phyloP scores from a whole-genome alignment of 768 basidiomycete genomes.

The Kockovaella imperatae region DNA sequence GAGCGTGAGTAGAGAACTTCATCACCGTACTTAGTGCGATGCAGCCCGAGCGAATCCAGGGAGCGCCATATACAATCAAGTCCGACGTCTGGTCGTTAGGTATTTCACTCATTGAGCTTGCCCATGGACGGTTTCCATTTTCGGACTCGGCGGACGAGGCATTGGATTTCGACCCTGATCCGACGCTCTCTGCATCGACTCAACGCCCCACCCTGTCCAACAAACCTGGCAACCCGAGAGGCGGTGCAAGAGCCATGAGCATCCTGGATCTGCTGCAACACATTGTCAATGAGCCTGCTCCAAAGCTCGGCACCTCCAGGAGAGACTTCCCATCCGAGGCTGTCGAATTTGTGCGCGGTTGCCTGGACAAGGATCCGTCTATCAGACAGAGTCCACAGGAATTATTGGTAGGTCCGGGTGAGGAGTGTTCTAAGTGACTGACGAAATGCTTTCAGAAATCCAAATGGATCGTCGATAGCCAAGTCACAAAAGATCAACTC shows the following conservation, averaged over 20 bases:
- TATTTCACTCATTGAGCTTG: constrained; percentile 92
- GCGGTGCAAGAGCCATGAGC: constrained; percentile 95
- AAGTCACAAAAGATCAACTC: constrained; percentile 23
- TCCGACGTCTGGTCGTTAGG: constrained; percentile 99
- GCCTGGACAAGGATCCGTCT: constrained; percentile 83
- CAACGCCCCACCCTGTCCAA: constrained; percentile 40
- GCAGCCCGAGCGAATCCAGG: constrained; percentile 98
- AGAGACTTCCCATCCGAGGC: constrained; percentile 66
- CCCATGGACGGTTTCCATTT: constrained; percentile 94
- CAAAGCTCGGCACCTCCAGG: constrained; percentile 58
- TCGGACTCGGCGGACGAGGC: constrained; percentile 47
- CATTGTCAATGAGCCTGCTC: constrained; percentile 97
- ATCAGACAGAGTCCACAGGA: constrained; percentile 78
- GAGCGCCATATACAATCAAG: constrained; percentile 95
- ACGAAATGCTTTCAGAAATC: constrained; percentile 13
- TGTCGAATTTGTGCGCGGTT: constrained; percentile 79
- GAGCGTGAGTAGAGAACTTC: constrained; percentile 59
- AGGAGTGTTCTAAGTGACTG: neutral
- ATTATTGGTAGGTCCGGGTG: constrained; percentile 48
- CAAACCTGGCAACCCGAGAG: constrained; percentile 79
- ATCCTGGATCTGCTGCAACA: constrained; percentile 94
- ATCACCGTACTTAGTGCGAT: constrained; percentile 2
- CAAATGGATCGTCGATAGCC: constrained; percentile 26
- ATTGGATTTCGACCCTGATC: constrained; percentile 19
- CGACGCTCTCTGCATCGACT: constrained; percentile 28